Base-by-base conservation (phyloP, 495 filamentous ascomycete genomes). In the Letharia lupina region DNA sequence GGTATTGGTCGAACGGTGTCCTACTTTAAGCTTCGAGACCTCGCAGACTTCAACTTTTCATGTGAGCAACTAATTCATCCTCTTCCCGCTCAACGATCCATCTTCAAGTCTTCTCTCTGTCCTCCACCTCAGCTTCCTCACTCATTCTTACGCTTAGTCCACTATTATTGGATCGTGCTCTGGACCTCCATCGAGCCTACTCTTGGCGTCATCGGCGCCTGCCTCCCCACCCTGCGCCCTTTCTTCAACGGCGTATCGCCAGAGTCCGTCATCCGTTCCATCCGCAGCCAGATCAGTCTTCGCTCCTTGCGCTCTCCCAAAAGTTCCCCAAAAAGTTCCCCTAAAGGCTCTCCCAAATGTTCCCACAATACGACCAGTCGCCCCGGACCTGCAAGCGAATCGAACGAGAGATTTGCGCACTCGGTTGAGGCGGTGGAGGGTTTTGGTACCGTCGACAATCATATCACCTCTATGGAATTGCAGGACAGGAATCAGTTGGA, bases 241-340 rank as follows among this genome's bases (percentile, higher is more conserved):
- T 8, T 66, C 31, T 68, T 65, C 56, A 58, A 28, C 37, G 54
- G 35, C 66, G 61, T 75, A 31, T 63, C 61, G 16, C 61, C 47
- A 8, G 47, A 62, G n/a, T 59, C 65, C 16, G 74, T 89, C 7
- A 69, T 87, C 47, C 81, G 83, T 50, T 84, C 81, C 61, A 76
- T 86, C 42, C 54, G 41, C 18, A 66, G 84, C 85, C 0, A 80
- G 78, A 23, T 66, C 86, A 15, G 41, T 66, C 1, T 78, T 79
- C 1, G 71, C 84, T 9, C 76, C 81, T 0, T 77, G 76, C 11
- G 66, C 58, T 56, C 52, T 61, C 16, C 23, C 31, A 44, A 16
- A 61, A 5, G 60, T 44, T 45, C 60, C 9, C 44, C 40, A 5
- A 44, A 33, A 13, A 2, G 23, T 44, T 42, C 28, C 31, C 40